These are phyloP conservation scores for Trametes versicolor DNA, from an alignment of 1,284 basidiomycete species.

Conservation along the genomic window DNA sequence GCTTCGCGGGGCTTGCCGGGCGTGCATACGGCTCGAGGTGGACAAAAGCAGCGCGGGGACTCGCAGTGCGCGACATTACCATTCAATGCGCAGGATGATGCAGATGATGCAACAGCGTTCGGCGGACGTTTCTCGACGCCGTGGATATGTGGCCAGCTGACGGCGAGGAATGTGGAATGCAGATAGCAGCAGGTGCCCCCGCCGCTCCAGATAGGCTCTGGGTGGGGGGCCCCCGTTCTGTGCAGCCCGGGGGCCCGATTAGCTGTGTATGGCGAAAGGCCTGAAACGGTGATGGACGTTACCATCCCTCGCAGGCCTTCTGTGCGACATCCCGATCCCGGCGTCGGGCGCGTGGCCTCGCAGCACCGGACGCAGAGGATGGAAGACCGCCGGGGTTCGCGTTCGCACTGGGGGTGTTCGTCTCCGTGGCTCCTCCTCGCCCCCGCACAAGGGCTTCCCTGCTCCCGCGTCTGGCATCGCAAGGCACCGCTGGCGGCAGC, in stretches of 20 bases:
- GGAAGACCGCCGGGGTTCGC: conserved; percentile 5
- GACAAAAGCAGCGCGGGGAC: conserved; percentile 8
- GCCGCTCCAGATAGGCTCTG: conserved; percentile 14
- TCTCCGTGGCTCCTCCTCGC: conserved; percentile 5
- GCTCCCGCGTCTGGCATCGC: not conserved
- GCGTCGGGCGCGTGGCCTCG: conserved; percentile 1
- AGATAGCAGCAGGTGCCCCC: not conserved
- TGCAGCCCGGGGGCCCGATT: not conserved
- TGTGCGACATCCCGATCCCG: conserved; percentile 13
- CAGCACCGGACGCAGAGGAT: not conserved
- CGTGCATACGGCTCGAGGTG: not conserved
- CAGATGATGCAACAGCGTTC: not conserved
- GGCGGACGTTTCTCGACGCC: conserved; percentile 8
- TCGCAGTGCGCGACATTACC: too few relatives aligned
- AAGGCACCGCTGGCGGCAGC: not conserved
- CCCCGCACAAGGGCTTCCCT: not conserved
- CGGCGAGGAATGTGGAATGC: conserved; percentile 2
- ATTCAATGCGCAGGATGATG: too few relatives aligned
- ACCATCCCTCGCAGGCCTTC: conserved; percentile 11
- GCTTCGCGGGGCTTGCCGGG: conserved; percentile 16
- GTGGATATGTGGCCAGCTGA: conserved; percentile 6
- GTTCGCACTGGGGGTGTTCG: not conserved
- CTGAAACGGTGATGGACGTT: conserved; percentile 13
- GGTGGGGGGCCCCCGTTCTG: not conserved
- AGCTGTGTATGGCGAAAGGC: conserved; percentile 6